Evolutionary conservation across 1,284 basidiomycete genomes (phyloP), one percentile per base, ranked within the genome.

Genomic region (Moesziomyces sp.): DNA sequence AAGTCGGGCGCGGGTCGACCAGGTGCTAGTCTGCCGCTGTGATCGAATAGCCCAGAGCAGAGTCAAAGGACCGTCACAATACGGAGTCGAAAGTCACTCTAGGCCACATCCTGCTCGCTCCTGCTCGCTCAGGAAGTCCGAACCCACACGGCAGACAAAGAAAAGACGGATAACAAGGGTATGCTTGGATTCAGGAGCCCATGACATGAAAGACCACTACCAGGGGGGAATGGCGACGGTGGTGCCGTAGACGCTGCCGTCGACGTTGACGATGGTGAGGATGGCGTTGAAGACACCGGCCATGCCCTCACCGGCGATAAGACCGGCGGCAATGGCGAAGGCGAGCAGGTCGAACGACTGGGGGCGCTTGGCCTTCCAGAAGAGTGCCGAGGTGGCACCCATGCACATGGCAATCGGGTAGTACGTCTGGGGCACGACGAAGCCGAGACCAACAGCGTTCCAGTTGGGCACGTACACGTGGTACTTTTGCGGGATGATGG

Each of bases 281-380:
- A 81, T 83, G 24, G 90, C 90, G 74, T 88, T 88, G 79, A 90
- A 86, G 43, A 91, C 89, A 79, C 90, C 90, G 21, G 89, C 90
- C 43, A 91, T 86, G 81, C 90, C 90, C 80, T 91, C 90, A 44
- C 90, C 90, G 21, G 90, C 89, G 50, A 91, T 86, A 71, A 90
- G 83, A 73, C 90, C 90, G 85, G 81, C 88, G 38, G 89, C 85
- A 64, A 90, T 77, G 40, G 89, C 87, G 78, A 89, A 90, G 84
- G 89, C 89, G 82, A 89, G 89, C 86, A 89, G 86, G 47, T 78
- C 72, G 60, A 65, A 73, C 19, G 46, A 52, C 53, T 61, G 46
- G 1, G 87, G 87, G 74, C 82, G 86, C 30, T 86, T 84, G 73
- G 85, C 85, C 62, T 85, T 79, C 89, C 89, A 90, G 81, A 88